Evolutionary conservation across 176 grass and related monocot genomes (phyloP).

Genomic region (Musa itinerans): DNA sequence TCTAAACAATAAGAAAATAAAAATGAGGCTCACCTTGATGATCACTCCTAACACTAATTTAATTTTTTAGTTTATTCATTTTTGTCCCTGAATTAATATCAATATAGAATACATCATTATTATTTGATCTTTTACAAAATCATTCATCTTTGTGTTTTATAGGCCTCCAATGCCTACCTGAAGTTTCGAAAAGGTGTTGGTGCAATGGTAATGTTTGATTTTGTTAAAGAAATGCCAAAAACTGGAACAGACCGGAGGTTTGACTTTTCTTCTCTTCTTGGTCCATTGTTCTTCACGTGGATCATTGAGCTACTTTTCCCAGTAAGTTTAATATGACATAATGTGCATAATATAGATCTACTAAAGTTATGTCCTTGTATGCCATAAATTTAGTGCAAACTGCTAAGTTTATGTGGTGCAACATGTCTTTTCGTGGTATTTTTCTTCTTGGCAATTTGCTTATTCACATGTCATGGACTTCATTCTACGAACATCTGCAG

Average conservation of each 20-base stretch:
- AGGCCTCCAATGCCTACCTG: conserved; percentile 75
- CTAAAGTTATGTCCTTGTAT: too few species aligned
- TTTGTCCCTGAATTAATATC: not conserved
- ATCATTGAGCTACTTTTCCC: conserved; percentile 78
- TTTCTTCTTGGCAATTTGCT: too few species aligned
- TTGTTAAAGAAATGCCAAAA: conserved; percentile 92
- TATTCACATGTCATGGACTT: too few species aligned
- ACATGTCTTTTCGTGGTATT: too few species aligned
- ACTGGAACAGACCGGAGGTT: conserved; percentile 41
- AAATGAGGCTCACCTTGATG: too few species aligned
- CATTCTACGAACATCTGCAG: too few species aligned
- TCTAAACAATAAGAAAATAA: too few species aligned
- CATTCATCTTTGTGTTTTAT: conserved; percentile 6
- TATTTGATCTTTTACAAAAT: too few species aligned
- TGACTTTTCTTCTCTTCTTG: conserved; percentile 78
- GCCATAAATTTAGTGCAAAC: too few species aligned
- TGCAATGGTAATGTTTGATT: conserved; percentile 50
- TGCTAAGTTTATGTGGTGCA: too few species aligned
- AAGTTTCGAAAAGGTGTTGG: conserved; percentile 55
- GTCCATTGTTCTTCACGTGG: conserved; percentile 96
- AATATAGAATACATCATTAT: too few species aligned
- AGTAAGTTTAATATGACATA: conserved; percentile 44
- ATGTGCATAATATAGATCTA: not conserved
- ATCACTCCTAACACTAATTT: too few species aligned
- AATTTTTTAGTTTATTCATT: not conserved